phyloP scores from a whole-genome alignment of 768 basidiomycete genomes.

The Phylloporus rhodoxanthus region DNA sequence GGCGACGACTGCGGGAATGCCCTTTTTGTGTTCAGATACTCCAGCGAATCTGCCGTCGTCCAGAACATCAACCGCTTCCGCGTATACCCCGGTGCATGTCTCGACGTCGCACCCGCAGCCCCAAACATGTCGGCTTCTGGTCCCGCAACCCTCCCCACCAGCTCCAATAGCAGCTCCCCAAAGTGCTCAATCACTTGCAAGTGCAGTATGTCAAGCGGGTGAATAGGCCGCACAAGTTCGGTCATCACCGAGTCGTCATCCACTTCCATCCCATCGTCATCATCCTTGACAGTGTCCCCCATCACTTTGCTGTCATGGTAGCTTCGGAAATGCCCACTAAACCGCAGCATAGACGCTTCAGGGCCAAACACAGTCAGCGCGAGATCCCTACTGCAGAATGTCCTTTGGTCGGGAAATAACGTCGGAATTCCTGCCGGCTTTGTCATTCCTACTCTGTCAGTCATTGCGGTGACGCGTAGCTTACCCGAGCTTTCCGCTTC shows the following conservation, averaged over 20 bases:
- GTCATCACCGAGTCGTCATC: conserved; percentile 45
- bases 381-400: conserved; percentile 47
- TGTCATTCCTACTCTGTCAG: conserved; percentile 11
- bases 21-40: conserved; percentile 46
- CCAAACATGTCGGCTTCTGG: conserved; percentile 39
- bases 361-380: conserved; percentile 42
- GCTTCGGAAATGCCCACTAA: conserved; percentile 36
- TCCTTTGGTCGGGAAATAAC: conserved; percentile 32
- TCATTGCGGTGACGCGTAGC: conserved; percentile 11
- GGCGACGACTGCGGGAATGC: conserved; percentile 34
- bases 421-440: conserved; percentile 16
- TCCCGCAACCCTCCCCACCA: conserved; percentile 51
- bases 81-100: conserved; percentile 51
- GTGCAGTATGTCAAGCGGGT: conserved; percentile 63
- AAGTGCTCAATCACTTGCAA: conserved; percentile 67
- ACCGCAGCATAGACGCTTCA: conserved; percentile 33
- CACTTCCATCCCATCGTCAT: conserved; percentile 52
- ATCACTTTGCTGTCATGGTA: conserved; percentile 31
- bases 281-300: conserved; percentile 21
- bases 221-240: conserved; percentile 40
- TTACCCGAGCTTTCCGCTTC: conserved; percentile 44
- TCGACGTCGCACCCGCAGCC: conserved; percentile 33
- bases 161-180: conserved; percentile 49
- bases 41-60: conserved; percentile 51
- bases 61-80: conserved; percentile 43